Conservation (phyloP, 106 monocot genomes). For the Ottelia alismoides region DNA sequence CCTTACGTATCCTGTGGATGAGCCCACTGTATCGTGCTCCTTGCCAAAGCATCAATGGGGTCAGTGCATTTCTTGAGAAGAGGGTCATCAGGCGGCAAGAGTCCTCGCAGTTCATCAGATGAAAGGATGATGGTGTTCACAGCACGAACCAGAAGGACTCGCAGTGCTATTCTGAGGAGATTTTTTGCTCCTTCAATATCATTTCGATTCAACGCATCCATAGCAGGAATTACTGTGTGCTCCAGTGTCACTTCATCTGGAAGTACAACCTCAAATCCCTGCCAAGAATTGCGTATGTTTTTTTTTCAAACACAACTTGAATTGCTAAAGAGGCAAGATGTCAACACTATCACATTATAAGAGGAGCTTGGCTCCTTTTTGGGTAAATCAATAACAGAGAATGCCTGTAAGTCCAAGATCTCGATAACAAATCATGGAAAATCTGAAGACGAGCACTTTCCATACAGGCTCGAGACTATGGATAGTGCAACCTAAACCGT, state of each 20-base stretch:
- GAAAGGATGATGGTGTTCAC: conserved; percentile 37
- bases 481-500: no score
- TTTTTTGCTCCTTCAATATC: conserved; percentile 54
- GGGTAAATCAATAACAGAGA: no score
- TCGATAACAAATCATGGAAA: no score
- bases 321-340: no score
- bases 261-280: conserved; percentile 51
- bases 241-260: conserved; percentile 55
- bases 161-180: conserved; percentile 47
- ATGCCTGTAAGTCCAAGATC: no score
- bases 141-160: conserved; percentile 44
- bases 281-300: no score
- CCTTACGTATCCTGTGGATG: no score
- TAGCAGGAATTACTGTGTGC: conserved; percentile 33
- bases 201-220: conserved; percentile 20
- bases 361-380: no score
- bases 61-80: conserved; percentile 34
- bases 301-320: no score
- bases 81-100: conserved; percentile 47
- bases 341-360: no score
- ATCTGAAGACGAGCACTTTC: no score
- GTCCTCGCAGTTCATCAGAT: conserved; percentile 26
- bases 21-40: conserved; percentile 23
- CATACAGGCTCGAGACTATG: no score
- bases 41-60: conserved; percentile 43